Conservation (phyloP, 176 grass and related monocot species). For the Chloris gayana region DNA sequence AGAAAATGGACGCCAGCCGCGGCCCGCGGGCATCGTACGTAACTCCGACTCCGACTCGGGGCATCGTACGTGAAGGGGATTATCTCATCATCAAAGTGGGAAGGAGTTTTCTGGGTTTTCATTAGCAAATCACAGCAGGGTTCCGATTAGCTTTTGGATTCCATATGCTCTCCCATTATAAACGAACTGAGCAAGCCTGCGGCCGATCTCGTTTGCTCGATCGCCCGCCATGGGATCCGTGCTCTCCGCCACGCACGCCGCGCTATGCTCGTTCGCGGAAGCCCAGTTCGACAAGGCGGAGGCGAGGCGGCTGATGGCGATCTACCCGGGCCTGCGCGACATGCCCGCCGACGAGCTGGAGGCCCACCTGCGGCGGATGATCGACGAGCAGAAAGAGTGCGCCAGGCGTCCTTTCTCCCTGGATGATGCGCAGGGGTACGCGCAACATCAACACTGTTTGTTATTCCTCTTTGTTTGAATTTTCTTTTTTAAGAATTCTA, state of each 20-base stretch:
- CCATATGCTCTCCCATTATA: not conserved
- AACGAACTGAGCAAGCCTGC: not conserved
- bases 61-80: too few species aligned
- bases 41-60: too few species aligned
- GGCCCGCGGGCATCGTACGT: too few species aligned
- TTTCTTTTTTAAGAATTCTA: not conserved
- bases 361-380: not conserved
- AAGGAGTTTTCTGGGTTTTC: too few species aligned
- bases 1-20: too few species aligned
- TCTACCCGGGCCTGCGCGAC: not conserved
- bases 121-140: too few species aligned
- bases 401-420: not conserved
- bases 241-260: not conserved
- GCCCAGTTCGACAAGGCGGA: not conserved
- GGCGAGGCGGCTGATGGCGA: not conserved
- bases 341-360: not conserved
- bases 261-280: not conserved
- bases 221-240: not conserved
- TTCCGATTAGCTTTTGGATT: too few species aligned
- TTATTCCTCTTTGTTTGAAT: not conserved
- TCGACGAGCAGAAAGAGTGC: not conserved
- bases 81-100: too few species aligned
- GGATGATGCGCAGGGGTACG: not conserved
- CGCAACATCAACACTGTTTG: not conserved
- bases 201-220: not conserved